phyloP scores from a whole-genome alignment of 345 rosid species.

The Eucalyptus cloeziana region DNA sequence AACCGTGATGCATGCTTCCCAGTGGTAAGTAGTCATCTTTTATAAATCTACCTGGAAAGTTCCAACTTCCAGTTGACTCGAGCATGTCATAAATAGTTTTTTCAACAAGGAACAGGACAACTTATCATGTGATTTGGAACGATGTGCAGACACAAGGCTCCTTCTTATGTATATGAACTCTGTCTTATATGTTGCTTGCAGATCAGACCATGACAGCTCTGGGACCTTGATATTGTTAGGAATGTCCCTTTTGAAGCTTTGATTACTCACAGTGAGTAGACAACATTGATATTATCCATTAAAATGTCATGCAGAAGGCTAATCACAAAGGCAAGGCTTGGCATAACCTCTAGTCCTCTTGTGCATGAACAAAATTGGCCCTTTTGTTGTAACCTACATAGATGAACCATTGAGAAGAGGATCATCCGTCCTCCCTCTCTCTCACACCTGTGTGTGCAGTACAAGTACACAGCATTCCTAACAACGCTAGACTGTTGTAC shows the following conservation, averaged over 20 bases:
- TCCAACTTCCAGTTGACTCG: not conserved
- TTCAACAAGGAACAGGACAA: not conserved
- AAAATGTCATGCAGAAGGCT: not conserved
- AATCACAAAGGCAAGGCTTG: not conserved
- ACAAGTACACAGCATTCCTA: not conserved
- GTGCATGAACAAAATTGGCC: not conserved
- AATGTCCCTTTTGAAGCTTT: not conserved
- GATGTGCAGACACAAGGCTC: not conserved
- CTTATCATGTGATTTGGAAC: not conserved
- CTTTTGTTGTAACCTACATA: not conserved
- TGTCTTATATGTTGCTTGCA: not conserved
- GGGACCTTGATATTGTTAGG: not conserved
- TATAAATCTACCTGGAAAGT: not conserved
- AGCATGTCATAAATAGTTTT: not conserved
- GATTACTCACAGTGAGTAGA: not conserved
- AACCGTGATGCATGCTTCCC: not conserved
- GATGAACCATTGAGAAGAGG: not conserved
- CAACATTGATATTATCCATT: not conserved
- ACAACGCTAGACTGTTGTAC: not conserved
- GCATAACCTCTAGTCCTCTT: not conserved
- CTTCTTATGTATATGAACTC: not conserved
- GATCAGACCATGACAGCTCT: not conserved
- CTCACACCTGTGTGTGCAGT: not conserved
- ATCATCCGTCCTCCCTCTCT: not conserved
- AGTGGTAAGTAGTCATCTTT: not conserved